Evolutionary conservation across 257 asterid genomes (phyloP).

Genomic region (Echites panduratus): DNA sequence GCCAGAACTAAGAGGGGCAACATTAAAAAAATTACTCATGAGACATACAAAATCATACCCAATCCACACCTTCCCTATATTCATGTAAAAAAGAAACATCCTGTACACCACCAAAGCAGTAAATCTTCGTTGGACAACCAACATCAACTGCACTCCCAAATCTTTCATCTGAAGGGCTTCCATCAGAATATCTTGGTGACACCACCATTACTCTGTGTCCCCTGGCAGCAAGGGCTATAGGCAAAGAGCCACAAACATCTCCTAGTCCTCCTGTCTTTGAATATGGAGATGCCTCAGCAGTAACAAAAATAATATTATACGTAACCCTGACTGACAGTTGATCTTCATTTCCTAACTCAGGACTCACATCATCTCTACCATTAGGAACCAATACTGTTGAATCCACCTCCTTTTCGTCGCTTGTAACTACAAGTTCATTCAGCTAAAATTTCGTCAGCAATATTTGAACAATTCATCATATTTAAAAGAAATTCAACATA

Average conservation of each 20-base stretch:
- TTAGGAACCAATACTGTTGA: constrained; percentile 25
- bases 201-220: constrained; percentile 98
- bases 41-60: constrained; percentile 47
- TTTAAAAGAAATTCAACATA: neutral
- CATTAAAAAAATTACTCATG: neutral
- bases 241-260: constrained; percentile 97
- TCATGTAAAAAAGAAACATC: constrained; percentile 86
- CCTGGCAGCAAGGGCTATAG: constrained; percentile 74
- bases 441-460: constrained; percentile 3
- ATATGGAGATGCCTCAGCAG: constrained; percentile 97
- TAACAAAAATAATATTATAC: constrained; percentile 54
- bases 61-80: constrained; percentile 90
- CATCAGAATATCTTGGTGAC: constrained; percentile 70
- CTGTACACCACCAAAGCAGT: constrained; percentile 68
- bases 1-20: neutral
- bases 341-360: constrained; percentile 27
- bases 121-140: constrained; percentile 37
- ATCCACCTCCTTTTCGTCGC: constrained; percentile 33
- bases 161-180: constrained; percentile 49
- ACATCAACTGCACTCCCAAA: constrained; percentile 55
- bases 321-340: constrained; percentile 27
- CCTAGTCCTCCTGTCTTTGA: constrained; percentile 98
- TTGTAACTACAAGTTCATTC: constrained; percentile 27
- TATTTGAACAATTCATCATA: neutral
- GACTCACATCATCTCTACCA: constrained; percentile 27